Base-by-base conservation (phyloP, 1,139 yeast genomes). In the Sugiyamaella xylanicola region DNA sequence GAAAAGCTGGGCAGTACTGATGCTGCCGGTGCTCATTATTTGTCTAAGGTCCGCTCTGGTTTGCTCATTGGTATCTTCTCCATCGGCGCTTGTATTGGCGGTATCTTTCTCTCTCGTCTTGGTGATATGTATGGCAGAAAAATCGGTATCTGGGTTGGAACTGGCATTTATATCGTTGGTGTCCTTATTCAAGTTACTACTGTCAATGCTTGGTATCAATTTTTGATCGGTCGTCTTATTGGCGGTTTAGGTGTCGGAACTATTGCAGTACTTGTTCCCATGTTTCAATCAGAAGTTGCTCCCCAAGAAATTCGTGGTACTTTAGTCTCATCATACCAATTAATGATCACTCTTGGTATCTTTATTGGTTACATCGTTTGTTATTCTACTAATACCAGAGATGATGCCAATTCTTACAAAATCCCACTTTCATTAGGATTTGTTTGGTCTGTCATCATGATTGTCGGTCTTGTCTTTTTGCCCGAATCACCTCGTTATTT, bases 401-500 rank as follows among this genome's bases (percentile, higher is more conserved):
- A 68, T 41, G 82, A 79, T 60, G 74, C 84, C 16, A 84, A 82
- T 55, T 79, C 85, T 56, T 85, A 85, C 74, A 78, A 88, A 73
- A 77, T 86, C 60, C 87, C 90, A 56, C 72, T 79, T 60, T 81
- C 76, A 29, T 64, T 79, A 53, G 72, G 77, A 59, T 76, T 78
- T 66, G 69, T 72, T 50, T 77, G 79, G 78, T 77, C 79, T 19
- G 56, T 72, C 59, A 61, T 76, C 17, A 66, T 73, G 20, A 64
- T 76, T 51, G 63, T 70, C 46, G 93, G 88, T 68, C 80, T 86
- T 83, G 64, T 78, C 48, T 75, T 84, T 65, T 80, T 86, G 72
- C 95, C 95, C 56, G 95, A 87, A 73, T 84, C 93, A 43, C 92
- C 95, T 63, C 81, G 95, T 73, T 87, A 74, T 73, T 78, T 80